Conservation (phyloP, 495 filamentous ascomycete genomes). For the Xylaria grammica region DNA sequence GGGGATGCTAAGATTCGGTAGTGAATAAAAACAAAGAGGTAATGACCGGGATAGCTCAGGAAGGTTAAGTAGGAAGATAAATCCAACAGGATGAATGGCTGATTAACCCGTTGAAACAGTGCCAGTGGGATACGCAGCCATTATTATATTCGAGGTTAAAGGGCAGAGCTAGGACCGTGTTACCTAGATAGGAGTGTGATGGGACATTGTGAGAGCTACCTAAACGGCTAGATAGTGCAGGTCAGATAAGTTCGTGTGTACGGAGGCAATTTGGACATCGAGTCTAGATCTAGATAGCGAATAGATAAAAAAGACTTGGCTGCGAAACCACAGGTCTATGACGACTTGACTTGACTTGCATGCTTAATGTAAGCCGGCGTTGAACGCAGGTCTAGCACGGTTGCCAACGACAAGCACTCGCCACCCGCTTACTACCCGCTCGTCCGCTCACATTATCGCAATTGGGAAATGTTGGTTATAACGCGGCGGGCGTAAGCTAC, state of each 20-base stretch:
- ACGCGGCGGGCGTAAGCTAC: not conserved
- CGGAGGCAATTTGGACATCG: too few relatives aligned
- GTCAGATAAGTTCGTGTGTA: too few relatives aligned
- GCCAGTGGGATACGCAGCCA: not conserved
- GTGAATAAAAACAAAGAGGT: not conserved
- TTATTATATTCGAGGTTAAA: not conserved
- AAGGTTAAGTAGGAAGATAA: not conserved
- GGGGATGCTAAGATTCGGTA: not conserved
- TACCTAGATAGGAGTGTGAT: constrained; percentile 1
- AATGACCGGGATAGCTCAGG: constrained; percentile 1
- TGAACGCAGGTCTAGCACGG: not conserved
- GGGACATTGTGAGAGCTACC: too few relatives aligned
- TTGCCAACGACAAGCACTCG: not conserved
- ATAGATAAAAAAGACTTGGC: not conserved
- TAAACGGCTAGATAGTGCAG: too few relatives aligned
- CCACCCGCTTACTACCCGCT: too few relatives aligned
- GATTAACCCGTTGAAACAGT: constrained; percentile 3
- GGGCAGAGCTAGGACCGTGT: not conserved
- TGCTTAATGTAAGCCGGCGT: not conserved
- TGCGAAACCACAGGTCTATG: constrained; percentile 13
- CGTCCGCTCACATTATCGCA: constrained; percentile 11
- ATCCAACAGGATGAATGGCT: constrained; percentile 9
- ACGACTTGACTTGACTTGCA: constrained; percentile 18
- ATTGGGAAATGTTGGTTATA: constrained; percentile 13
- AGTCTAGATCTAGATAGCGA: too few relatives aligned